These are phyloP conservation scores for Cryphonectria nitschkei DNA, from an alignment of 2,329 filamentous ascomycete species.

Conservation along the genomic window DNA sequence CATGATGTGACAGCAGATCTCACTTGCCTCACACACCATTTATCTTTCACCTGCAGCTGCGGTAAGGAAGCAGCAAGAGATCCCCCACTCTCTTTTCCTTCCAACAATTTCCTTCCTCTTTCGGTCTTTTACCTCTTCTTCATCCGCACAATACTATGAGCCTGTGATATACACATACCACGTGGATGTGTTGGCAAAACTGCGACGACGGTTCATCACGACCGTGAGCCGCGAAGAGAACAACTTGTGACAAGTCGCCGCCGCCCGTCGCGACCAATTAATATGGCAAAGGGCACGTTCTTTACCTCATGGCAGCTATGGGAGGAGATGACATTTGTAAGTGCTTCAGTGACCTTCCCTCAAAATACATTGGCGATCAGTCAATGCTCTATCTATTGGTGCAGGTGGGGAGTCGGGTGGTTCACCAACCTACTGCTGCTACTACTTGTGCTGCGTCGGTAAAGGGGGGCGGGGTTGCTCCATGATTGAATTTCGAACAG, in stretches of 20 bases:
- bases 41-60: neutral
- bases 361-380: neutral
- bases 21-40: neutral
- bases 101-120: neutral
- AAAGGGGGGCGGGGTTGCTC: neutral
- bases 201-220: neutral
- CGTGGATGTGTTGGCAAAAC: neutral
- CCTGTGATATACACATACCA: constrained; percentile 5
- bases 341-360: constrained; percentile 39
- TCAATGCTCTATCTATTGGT: neutral
- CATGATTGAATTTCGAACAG: neutral
- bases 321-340: constrained; percentile 89
- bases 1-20: constrained; percentile 8
- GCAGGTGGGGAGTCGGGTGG: neutral
- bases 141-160: constrained; percentile 5
- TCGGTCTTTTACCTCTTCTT: neutral
- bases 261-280: neutral
- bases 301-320: constrained; percentile 77
- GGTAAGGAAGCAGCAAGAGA: too few species aligned
- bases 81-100: too few species aligned
- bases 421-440: neutral
- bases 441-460: neutral
- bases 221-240: neutral
- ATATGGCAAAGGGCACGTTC: constrained; percentile 53
- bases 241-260: neutral